A percentile compares a stretch with the other conserved stretches of the same genome.
Evolutionary conservation across 2,329 filamentous ascomycete species (phyloP).

Genomic region (Chaetomium strumarium): DNA sequence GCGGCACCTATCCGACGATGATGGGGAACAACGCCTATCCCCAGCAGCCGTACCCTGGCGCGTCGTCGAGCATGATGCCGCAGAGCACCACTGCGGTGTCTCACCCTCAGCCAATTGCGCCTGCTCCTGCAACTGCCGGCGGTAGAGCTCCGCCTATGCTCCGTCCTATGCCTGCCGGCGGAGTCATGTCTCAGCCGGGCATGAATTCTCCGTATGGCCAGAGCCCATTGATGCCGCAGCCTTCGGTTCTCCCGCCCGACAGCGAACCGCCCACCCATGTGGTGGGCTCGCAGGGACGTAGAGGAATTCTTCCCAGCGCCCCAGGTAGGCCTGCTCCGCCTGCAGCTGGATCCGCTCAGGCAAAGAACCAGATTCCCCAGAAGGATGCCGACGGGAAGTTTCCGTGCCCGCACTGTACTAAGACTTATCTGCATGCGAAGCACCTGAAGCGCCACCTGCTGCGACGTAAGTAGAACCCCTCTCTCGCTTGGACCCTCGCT

Average conservation of each 20-base stretch:
- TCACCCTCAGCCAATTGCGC: slow-evolving; percentile 71
- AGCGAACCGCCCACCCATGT: slow-evolving; percentile 75
- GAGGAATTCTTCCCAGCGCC: slow-evolving; percentile 86
- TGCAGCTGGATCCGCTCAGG: slow-evolving; percentile 58
- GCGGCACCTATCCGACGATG: slow-evolving; percentile 50
- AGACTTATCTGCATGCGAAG: slow-evolving; percentile 96
- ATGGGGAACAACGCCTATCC: slow-evolving; percentile 47
- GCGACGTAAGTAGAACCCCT: slow-evolving; percentile 72
- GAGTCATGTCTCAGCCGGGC: slow-evolving; percentile 53
- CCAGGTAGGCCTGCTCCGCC: slow-evolving; percentile 77
- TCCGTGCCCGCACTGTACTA: slow-evolving; percentile 95
- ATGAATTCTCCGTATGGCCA: slow-evolving; percentile 57
- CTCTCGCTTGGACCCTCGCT: neutral
- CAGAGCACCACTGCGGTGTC: slow-evolving; percentile 60
- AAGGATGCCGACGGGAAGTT: slow-evolving; percentile 98
- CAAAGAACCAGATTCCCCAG: slow-evolving; percentile 79
- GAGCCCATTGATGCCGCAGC: slow-evolving; percentile 50
- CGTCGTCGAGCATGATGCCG: slow-evolving; percentile 57
- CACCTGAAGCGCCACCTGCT: slow-evolving; percentile 94
- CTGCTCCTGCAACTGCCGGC: slow-evolving; percentile 54
- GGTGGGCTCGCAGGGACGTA: slow-evolving; percentile 86
- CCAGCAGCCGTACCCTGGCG: slow-evolving; percentile 47
- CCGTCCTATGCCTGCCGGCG: slow-evolving; percentile 66
- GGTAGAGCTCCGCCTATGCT: slow-evolving; percentile 54
- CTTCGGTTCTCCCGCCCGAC: slow-evolving; percentile 46